phyloP scores from a whole-genome alignment of 768 basidiomycete species.

The Phanerochaete sordida region DNA sequence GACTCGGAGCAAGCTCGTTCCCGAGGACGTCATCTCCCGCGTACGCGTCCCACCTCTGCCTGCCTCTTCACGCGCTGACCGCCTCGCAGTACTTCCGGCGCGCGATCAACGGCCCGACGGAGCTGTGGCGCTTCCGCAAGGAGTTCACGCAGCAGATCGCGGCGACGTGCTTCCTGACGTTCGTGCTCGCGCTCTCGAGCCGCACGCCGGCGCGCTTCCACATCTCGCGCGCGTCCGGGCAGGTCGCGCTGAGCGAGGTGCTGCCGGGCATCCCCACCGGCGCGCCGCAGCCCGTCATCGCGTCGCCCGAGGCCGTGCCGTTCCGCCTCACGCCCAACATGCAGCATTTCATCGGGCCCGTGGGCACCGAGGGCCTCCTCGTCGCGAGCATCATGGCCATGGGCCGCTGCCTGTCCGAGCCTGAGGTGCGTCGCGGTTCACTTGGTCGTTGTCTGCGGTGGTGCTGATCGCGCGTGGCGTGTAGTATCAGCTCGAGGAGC shows the following conservation, averaged over 20 bases:
- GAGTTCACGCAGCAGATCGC: constrained; percentile 93
- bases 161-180: constrained; percentile 88
- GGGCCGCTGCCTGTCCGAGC: constrained; percentile 84
- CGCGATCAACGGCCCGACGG: constrained; percentile 78
- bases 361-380: constrained; percentile 87
- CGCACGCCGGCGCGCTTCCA: constrained; percentile 84
- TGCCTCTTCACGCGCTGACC: neutral
- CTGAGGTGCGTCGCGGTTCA: constrained; percentile 57
- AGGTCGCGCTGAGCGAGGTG: constrained; percentile 90
- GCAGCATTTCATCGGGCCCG: constrained; percentile 87
- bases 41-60: constrained; percentile 35
- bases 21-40: constrained; percentile 80
- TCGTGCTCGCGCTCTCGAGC: constrained; percentile 77
- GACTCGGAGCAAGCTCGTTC: constrained; percentile 80
- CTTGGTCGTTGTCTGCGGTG: neutral
- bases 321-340: constrained; percentile 98
- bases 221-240: constrained; percentile 84
- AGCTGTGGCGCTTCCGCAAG: constrained; percentile 96
- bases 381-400: constrained; percentile 88
- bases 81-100: constrained; percentile 78
- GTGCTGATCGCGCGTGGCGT: neutral
- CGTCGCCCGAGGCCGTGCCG: constrained; percentile 83
- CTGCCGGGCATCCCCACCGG: constrained; percentile 56
- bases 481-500: constrained; percentile 90
- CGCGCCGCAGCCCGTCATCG: constrained; percentile 46